A percentile compares a stretch with the other conserved stretches of the same genome.
Evolutionary conservation across 495 filamentous ascomycete species (phyloP).

Genomic region (Podospora comata): DNA sequence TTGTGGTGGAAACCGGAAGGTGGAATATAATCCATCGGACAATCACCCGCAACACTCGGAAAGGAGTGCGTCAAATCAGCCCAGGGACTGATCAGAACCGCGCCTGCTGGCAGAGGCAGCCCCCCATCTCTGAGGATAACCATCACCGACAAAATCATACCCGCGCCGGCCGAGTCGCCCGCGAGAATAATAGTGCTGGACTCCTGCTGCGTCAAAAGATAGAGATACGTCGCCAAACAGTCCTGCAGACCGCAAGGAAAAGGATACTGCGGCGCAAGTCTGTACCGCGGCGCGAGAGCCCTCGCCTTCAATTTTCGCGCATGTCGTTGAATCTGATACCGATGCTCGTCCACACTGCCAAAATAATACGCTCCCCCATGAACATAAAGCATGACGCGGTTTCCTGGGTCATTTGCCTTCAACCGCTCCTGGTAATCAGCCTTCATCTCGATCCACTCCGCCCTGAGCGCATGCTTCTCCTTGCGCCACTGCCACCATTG

Average conservation of each 20-base stretch:
- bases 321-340: slow-evolving; percentile 94
- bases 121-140: slow-evolving; percentile 77
- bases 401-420: slow-evolving; percentile 52
- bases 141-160: slow-evolving; percentile 78
- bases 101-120: slow-evolving; percentile 80
- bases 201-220: slow-evolving; percentile 68
- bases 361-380: slow-evolving; percentile 75
- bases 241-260: slow-evolving; percentile 91
- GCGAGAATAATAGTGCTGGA: slow-evolving; percentile 75
- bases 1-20: slow-evolving; percentile 79
- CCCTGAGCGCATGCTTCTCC: slow-evolving; percentile 58
- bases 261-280: slow-evolving; percentile 88
- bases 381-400: slow-evolving; percentile 86
- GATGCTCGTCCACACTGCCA: slow-evolving; percentile 89
- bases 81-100: slow-evolving; percentile 89
- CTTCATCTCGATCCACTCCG: slow-evolving; percentile 96
- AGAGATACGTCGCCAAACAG: slow-evolving; percentile 81
- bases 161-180: slow-evolving; percentile 88
- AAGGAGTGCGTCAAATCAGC: slow-evolving; percentile 92
- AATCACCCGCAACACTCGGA: slow-evolving; percentile 74
- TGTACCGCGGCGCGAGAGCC: slow-evolving; percentile 83
- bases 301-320: slow-evolving; percentile 87
- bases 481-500: slow-evolving; percentile 94
- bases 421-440: slow-evolving; percentile 71
- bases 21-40: slow-evolving; percentile 81